Evolutionary conservation across 345 rosid species (phyloP), one percentile per base, ranked within the genome.

Genomic region (Boechera divaricarpa): DNA sequence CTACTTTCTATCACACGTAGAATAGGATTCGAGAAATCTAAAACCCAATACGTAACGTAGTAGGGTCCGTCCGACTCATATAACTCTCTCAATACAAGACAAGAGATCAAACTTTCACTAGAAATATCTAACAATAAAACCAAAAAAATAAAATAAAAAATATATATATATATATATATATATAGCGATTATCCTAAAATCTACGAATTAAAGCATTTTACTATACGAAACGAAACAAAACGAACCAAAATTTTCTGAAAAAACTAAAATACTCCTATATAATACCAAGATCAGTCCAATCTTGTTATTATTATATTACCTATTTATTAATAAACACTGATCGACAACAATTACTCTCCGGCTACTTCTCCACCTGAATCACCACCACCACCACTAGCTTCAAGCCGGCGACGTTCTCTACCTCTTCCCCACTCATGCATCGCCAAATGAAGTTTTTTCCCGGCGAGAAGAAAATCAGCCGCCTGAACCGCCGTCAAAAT

Each of bases 351-450:
- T 32, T 51, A 68, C 18, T 41, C 45, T 59, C 73, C 13, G 55
- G 74, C 5, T 12, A 9, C 49, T 28, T 67, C 47, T 59, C 45
- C 69, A 39, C 13, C 36, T 10, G 55, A 39, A 12, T 21, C 18
- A 67, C 45, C 67, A 59, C 39, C 69, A n/a, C 3, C 44, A 41
- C 38, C 7, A 35, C 8, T 24, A 67, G 45, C 9, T 75, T 59
- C 79, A 29, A 67, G 36, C 4, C 42, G 54, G 52, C 82, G 73
- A 42, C n/a, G 47, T 48, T 86, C 81, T 78, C 81, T 83, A 24
- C 12, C 5, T 35, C 68, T 72, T 3, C 85, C 87, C 90, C 84
- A 81, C 38, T 72, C 68, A 53, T 82, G 82, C 36, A 88, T 21
- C 55, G 75, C 64, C 5, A 86, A 73, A 5, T 86, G 84, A 29